A percentile compares a stretch with the other conserved stretches of the same genome.
Evolutionary conservation across 768 basidiomycete genomes (phyloP).

Genomic region (Serendipita indica): DNA sequence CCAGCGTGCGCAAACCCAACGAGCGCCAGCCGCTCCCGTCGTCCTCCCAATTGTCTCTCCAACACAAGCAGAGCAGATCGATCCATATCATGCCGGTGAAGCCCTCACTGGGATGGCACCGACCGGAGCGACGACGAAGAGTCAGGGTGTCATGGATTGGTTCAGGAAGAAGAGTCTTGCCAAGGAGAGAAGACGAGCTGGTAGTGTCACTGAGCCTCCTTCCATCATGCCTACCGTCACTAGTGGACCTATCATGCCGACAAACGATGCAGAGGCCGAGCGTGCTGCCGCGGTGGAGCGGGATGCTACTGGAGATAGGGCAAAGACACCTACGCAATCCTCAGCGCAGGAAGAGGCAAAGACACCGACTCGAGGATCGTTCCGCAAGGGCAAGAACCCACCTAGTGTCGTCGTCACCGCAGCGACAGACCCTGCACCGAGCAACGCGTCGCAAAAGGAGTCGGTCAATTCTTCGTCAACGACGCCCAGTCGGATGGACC

Average conservation of each 20-base stretch:
- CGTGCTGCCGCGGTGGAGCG: neutral
- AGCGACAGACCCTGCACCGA: neutral
- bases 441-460: neutral
- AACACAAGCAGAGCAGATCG: constrained; percentile 19
- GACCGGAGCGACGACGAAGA: constrained; percentile 69
- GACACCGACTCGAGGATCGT: constrained; percentile 11
- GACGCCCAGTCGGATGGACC: neutral
- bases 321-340: neutral
- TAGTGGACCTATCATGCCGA: constrained; percentile 4
- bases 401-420: constrained; percentile 17
- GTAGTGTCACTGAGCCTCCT: neutral
- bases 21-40: constrained; percentile 12
- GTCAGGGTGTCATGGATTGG: constrained; percentile 97
- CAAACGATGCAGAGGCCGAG: neutral
- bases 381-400: neutral
- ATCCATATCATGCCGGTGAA: constrained; percentile 23
- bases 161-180: constrained; percentile 41
- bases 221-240: constrained; percentile 2
- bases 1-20: neutral
- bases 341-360: constrained; percentile 9
- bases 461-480: neutral
- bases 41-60: constrained; percentile 19
- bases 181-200: constrained; percentile 10
- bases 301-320: neutral
- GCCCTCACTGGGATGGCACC: constrained; percentile 18